Evolutionary conservation across 2,329 filamentous ascomycete genomes (phyloP), one percentile per base, ranked within the genome.

Genomic region (Macrophomina tecta): DNA sequence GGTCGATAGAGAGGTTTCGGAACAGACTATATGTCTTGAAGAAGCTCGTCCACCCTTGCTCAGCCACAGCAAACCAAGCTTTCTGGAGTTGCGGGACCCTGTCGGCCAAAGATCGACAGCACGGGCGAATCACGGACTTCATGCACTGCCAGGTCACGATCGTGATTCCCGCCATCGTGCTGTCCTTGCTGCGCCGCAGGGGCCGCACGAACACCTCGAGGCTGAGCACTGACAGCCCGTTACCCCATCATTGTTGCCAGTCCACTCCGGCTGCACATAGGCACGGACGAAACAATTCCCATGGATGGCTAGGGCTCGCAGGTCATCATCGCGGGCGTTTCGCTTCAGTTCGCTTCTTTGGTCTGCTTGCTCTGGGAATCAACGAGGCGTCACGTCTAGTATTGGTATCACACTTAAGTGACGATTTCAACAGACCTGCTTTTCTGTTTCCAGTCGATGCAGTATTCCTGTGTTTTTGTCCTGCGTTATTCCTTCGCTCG

Each of bases 401-500:
- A 23, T 23, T 23, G 23, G 23, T 23, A 23, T 23, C 23, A 5
- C 28, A 9, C 23, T 16, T 12, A 23, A 7, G 52, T 7, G 38
- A 18, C 30, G 18, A 11, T 12, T 55, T 38, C 32, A 23, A 23
- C 9, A 16, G 18, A 28, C 34, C 8, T 28, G 14, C 34, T 49
- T 49, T 49, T 36, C n/a, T 12, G n/a, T 23, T 28, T 49, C 23
- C 16, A 23, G 32, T 55, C 14, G 9, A n/a, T 62, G 11, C 58
- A 28, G 11, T 30, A 23, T 49, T 16, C 42, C 18, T 48, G 46
- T 23, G 23, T 45, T 49, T 32, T 32, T 9, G 11, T 12, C 14
- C 46, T 23, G n/a, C 58, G 45, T 49, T 14, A n/a, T 62, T 45
- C n/a, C 32, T 62, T 62, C 58, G 45, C 58, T 49, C 58, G 58